phyloP scores from a whole-genome alignment of 805 yeast species.

The Barnettozyma californica region DNA sequence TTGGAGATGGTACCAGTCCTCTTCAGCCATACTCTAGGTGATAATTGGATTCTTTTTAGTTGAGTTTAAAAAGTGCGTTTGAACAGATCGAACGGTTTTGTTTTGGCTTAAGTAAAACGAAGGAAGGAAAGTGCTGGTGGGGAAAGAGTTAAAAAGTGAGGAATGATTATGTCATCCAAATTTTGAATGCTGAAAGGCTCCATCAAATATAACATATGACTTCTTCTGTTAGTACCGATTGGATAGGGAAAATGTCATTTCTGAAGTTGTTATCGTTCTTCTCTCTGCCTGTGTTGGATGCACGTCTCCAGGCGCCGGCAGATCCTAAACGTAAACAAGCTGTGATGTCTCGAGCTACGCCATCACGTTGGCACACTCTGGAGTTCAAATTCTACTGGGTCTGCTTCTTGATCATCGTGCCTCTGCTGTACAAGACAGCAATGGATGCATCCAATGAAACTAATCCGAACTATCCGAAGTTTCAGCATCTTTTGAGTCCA shows the following conservation, averaged over 20 bases:
- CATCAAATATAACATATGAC: not conserved
- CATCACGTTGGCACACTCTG: conserved; percentile 64
- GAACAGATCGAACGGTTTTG: too few species aligned
- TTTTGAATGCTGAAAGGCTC: not conserved
- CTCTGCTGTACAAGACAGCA: conserved; percentile 77
- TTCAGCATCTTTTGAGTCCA: conserved; percentile 52
- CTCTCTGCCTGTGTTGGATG: conserved; percentile 37
- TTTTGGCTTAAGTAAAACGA: too few species aligned
- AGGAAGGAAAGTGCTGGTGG: not conserved
- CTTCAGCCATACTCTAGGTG: not conserved
- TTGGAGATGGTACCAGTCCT: conserved; percentile 30
- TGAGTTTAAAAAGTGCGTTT: not conserved
- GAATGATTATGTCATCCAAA: too few species aligned
- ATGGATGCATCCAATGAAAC: conserved; percentile 72
- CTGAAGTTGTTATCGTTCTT: conserved; percentile 22
- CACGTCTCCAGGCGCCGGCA: conserved; percentile 33
- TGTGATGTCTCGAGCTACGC: conserved; percentile 10
- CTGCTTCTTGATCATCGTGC: conserved; percentile 65
- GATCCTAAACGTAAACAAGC: conserved; percentile 26
- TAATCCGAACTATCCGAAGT: conserved; percentile 67
- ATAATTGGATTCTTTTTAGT: not conserved
- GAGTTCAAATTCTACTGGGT: conserved; percentile 71
- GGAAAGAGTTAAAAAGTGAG: too few species aligned
- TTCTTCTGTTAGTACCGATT: conserved; percentile 2
- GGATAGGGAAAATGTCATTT: conserved; percentile 1